Percentiles rank a stretch among this genome's conserved stretches.
Conservation (phyloP, 2,329 filamentous ascomycete genomes). For the Esteya vermicola region DNA sequence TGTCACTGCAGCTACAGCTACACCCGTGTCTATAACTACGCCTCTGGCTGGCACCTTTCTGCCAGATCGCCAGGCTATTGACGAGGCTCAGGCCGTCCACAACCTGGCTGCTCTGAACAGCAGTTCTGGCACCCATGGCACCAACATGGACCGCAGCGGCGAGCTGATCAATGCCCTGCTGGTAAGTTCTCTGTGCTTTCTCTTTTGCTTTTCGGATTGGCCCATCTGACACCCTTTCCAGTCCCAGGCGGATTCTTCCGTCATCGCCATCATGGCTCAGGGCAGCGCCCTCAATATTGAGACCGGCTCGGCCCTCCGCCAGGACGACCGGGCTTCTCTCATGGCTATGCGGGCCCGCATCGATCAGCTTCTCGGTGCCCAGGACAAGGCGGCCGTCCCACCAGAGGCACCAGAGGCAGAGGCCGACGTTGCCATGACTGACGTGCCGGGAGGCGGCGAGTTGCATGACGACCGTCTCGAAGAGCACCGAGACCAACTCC, state of each 20-base stretch:
- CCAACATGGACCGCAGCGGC: slow-evolving; percentile 17
- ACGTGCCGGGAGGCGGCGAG: neutral
- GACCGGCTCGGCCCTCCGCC: slow-evolving; percentile 20
- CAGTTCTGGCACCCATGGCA: neutral
- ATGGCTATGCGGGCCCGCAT: slow-evolving; percentile 30
- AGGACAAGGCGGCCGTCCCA: neutral
- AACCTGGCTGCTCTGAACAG: slow-evolving; percentile 26
- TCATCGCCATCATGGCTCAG: slow-evolving; percentile 35
- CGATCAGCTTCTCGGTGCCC: slow-evolving; percentile 9
- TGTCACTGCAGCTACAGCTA: too few species aligned
- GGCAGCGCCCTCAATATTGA: slow-evolving; percentile 28
- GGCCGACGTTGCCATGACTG: slow-evolving; percentile 5
- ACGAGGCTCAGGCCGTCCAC: slow-evolving; percentile 52
- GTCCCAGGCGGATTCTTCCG: slow-evolving; percentile 27
- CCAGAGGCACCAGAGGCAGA: neutral
- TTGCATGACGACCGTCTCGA: neutral
- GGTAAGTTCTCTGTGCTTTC: slow-evolving; percentile 30
- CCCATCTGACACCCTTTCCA: slow-evolving; percentile 13
- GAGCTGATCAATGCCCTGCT: slow-evolving; percentile 46
- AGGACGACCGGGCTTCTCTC: slow-evolving; percentile 29
- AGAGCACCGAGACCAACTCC: neutral
- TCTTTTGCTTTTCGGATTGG: neutral
- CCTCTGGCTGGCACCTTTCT: neutral
- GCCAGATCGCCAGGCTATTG: slow-evolving; percentile 28
- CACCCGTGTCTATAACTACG: too few species aligned